Evolutionary conservation across 176 grass and related monocot species (phyloP), one percentile per base, ranked within the genome.

Genomic region (Pontederia paniculata): DNA sequence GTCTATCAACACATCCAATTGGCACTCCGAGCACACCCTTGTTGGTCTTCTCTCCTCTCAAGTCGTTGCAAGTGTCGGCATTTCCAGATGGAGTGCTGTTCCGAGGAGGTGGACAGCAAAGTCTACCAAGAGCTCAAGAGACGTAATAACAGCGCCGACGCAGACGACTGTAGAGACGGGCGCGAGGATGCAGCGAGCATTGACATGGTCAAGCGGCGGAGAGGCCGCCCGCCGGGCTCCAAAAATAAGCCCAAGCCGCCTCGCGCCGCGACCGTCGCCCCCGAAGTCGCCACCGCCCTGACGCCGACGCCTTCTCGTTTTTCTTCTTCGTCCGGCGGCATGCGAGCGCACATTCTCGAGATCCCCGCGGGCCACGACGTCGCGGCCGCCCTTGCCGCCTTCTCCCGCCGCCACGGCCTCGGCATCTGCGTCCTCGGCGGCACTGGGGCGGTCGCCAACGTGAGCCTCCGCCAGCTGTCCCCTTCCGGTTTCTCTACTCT

Each of bases 231-330:
- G 10, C 80, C 72, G 17, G 93, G 93, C 23, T 98, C 93, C 42
- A 98, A 98, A 77, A 98, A 98, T 77, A 77, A 74, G 77, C 87
- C 86, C 0, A 98, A 91, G 77, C 80, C 93, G 17, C 83, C 83
- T 37, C 28, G 28, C 28, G 28, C 28, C 5, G 28, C 28, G 28
- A 6, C 7, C 28, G 28, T 37, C 5, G 28, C 28, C 28, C 28
- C 28, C 28, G 1, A 37, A 6, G 28, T 37, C 28, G 28, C 28
- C 28, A 0, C 28, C 28, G 28, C 28, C 28, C 28, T 3, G 28
- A 37, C 28, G 28, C 28, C 28, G 28, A 37, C 28, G 28, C 28
- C 28, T 37, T 6, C 28, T 6, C 3, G 28, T 37, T 37, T 37
- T 37, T 6, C 28, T 37, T 37, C 28, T 6, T 37, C 7, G 28